Base-by-base conservation (phyloP, 1,284 basidiomycete species). In the Sutorius eximius region DNA sequence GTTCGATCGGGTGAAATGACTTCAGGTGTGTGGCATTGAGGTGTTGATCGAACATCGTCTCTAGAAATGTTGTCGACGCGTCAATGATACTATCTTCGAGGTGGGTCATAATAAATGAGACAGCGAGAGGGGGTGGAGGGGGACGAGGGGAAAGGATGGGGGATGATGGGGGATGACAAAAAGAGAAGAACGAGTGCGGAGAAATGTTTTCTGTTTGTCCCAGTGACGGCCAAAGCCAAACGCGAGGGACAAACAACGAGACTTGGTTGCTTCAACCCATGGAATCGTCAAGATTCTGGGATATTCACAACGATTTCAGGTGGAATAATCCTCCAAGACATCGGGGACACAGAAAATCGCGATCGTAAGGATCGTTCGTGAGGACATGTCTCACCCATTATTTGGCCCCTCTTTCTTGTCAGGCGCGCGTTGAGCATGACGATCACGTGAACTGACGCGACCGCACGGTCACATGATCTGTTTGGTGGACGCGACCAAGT, bases 371-470 rank as follows among this genome's bases (percentile, higher is more conserved):
- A 40, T 38, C 3, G 22, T 60, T 37, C 29, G 34, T 20, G 24
- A 24, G 29, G 34, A 27, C 11, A 45, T 66, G 57, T 58, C 55
- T 68, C 53, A 58, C 9, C 30, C 52, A 41, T 65, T 63, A 41
- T 57, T 54, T 36, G 45, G 42, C 18, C 22, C 36, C 52, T 27
- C 24, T 33, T 40, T 15, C 8, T 51, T 5, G 34, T 27, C 24
- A 34, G 47, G 32, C 61, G 45, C 45, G 58, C 18, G 30, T 40
- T 42, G 16, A 15, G 10, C 20, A 38, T 13, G 32, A 29, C 0
- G 18, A 45, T 64, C 68, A 67, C 54, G 55, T 70, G 67, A 50
- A 11, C 2, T 0, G 13, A 57, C 50, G 55, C 53, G 56, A 51
- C 29, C 24, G 24, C 6, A 40, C 22, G 36, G 16, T 56, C 65